These are phyloP conservation scores for Fraxinus nigra DNA, from an alignment of 305 asterid genomes.

Conservation along the genomic window DNA sequence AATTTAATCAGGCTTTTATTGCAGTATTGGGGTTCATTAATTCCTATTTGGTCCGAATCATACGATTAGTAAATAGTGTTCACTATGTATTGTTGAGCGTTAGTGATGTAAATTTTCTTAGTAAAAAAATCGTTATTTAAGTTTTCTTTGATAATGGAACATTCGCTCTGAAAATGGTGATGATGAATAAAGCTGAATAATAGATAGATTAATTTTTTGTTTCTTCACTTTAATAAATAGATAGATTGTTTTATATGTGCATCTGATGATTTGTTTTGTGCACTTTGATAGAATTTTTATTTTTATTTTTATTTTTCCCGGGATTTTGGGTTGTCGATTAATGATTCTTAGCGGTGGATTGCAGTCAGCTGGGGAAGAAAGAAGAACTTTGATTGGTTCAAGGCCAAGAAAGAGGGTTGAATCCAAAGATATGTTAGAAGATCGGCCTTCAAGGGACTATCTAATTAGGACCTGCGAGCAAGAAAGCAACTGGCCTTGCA, in stretches of 20 bases:
- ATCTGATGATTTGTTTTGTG: neutral
- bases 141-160: constrained; percentile 13
- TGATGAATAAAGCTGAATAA: neutral
- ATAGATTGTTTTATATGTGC: neutral
- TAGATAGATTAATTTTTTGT: neutral
- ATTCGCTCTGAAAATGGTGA: constrained; percentile 13
- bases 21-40: constrained; percentile 24
- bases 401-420: constrained; percentile 31
- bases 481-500: constrained; percentile 57
- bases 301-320: neutral
- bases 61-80: constrained; percentile 22
- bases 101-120: constrained; percentile 15
- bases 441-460: constrained; percentile 62
- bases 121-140: constrained; percentile 9
- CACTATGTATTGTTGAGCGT: constrained; percentile 25
- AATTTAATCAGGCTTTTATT: constrained; percentile 20
- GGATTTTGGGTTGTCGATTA: constrained; percentile 19
- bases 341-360: constrained; percentile 31
- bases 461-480: constrained; percentile 41
- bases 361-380: constrained; percentile 24
- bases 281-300: neutral
- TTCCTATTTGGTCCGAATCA: constrained; percentile 18
- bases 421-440: constrained; percentile 70
- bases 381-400: constrained; percentile 24
- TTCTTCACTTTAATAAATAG: constrained; percentile 4